A percentile compares a stretch with the other conserved stretches of the same genome.
Evolutionary conservation across 805 yeast genomes (phyloP).

Genomic region (Myxozyma sirexii): DNA sequence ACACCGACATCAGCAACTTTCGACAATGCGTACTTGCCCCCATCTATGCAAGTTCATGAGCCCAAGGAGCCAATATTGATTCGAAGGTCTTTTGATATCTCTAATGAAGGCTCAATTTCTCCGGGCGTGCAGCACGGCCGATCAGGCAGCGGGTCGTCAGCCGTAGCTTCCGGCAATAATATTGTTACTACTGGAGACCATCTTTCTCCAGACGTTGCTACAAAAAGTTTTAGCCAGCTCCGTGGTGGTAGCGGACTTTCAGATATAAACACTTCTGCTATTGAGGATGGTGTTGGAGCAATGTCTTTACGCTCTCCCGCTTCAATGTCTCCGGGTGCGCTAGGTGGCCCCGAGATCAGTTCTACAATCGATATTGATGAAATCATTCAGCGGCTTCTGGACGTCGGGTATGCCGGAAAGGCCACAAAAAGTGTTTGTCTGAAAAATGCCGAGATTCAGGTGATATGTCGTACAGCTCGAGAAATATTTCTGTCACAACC

Average conservation of each 20-base stretch:
- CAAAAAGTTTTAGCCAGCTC: slow-evolving; percentile 4
- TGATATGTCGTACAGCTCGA: slow-evolving; percentile 82
- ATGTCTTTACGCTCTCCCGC: slow-evolving; percentile 4
- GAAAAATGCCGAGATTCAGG: slow-evolving; percentile 84
- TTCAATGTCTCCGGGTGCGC: slow-evolving; percentile 1
- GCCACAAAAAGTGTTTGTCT: slow-evolving; percentile 86
- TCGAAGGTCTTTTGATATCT: slow-evolving; percentile 39
- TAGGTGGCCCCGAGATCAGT: slow-evolving; percentile 3
- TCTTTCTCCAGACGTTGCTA: not conserved
- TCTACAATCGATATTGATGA: slow-evolving; percentile 69
- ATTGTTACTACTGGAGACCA: not conserved
- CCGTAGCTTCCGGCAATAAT: not conserved
- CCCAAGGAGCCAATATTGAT: slow-evolving; percentile 76
- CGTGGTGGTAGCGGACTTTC: slow-evolving; percentile 2
- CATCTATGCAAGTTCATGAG: slow-evolving; percentile 68
- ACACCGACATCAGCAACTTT: not conserved
- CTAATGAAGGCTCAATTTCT: not conserved
- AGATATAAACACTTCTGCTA: slow-evolving; percentile 7
- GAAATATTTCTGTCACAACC: slow-evolving; percentile 92
- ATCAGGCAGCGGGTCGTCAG: slow-evolving; percentile 4
- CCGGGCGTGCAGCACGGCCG: not conserved
- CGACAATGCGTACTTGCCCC: slow-evolving; percentile 49
- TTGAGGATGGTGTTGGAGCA: not conserved
- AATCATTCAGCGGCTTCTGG: slow-evolving; percentile 83
- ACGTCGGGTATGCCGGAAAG: slow-evolving; percentile 95